A percentile compares a stretch with the other conserved stretches of the same genome.
These are phyloP conservation scores for Fusarium sp. DNA, from an alignment of 2,329 filamentous ascomycete species.

Conservation along the genomic window DNA sequence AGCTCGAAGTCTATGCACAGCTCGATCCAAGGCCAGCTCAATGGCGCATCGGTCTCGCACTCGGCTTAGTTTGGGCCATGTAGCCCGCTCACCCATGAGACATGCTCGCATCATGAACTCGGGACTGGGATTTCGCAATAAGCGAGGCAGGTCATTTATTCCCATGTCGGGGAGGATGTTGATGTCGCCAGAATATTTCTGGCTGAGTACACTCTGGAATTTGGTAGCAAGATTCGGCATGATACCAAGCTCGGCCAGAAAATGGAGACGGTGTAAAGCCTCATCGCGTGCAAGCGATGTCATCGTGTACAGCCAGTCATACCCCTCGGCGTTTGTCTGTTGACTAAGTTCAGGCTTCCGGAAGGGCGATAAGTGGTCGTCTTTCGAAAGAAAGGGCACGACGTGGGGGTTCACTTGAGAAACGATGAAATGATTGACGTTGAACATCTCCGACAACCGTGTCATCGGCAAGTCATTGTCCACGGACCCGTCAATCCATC, in stretches of 20 bases:
- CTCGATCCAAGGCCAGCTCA: conserved; percentile 84
- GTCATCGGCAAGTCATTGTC: conserved; percentile 95
- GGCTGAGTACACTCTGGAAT: conserved; percentile 82
- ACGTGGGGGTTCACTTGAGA: conserved; percentile 97
- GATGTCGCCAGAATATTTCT: conserved; percentile 95
- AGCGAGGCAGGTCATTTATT: conserved; percentile 78
- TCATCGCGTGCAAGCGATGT: conserved; percentile 83
- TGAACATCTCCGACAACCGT: conserved; percentile 92
- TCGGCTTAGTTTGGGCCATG: conserved; percentile 89
- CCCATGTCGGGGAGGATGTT: conserved; percentile 88
- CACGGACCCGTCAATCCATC: conserved; percentile 94
- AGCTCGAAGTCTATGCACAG: conserved; percentile 76
- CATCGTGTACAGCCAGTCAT: conserved; percentile 74
- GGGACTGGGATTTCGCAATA: conserved; percentile 85
- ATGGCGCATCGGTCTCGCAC: conserved; percentile 90
- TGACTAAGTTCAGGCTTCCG: conserved; percentile 46
- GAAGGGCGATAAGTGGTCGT: conserved; percentile 69
- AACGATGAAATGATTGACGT: conserved; percentile 98
- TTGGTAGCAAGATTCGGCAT: conserved; percentile 85
- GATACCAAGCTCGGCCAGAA: conserved; percentile 83
- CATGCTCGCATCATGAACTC: conserved; percentile 89
- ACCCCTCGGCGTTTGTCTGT: conserved; percentile 54
- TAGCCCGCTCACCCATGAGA: conserved; percentile 83
- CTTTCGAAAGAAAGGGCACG: conserved; percentile 83
- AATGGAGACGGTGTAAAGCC: conserved; percentile 82